phyloP scores from a whole-genome alignment of 2,329 filamentous ascomycete species.

The Rugonectria rugulosa region DNA sequence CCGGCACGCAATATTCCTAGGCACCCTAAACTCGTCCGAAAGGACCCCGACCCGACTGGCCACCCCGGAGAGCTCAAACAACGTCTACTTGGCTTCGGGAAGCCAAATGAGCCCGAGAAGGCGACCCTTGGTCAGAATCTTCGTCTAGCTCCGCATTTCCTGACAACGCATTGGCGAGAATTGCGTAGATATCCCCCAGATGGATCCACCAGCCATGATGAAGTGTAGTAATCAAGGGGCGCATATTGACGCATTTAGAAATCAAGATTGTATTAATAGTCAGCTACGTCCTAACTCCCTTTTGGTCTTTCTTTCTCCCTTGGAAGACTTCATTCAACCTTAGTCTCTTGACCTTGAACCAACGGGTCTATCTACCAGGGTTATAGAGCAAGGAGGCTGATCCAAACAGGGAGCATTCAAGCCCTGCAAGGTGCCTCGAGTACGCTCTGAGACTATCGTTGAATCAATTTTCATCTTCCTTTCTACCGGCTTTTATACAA shows the following conservation, averaged over 20 bases:
- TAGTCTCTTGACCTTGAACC: conserved; percentile 2
- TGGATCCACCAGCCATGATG: conserved; percentile 2
- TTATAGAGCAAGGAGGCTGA: conserved; percentile 15
- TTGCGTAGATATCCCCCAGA: conserved; percentile 8
- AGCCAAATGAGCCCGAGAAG: conserved; percentile 13
- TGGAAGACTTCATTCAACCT: conserved; percentile 3
- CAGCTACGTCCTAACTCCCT: no score
- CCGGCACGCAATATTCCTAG: background rate
- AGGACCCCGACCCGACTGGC: background rate
- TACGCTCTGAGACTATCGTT: background rate
- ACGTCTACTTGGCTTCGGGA: conserved; percentile 11
- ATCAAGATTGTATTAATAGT: conserved; percentile 6
- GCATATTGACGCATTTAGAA: background rate
- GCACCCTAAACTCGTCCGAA: background rate
- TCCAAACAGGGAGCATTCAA: conserved; percentile 8
- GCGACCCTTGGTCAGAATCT: background rate
- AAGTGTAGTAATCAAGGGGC: background rate
- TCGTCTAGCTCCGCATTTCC: background rate
- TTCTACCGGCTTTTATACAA: no score
- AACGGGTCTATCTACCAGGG: background rate
- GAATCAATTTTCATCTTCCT: background rate
- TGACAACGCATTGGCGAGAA: conserved; percentile 2
- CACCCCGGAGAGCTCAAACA: background rate
- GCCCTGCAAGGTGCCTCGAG: conserved; percentile 7
- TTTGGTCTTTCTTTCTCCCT: no score